Percentiles rank a stretch among this genome's conserved stretches.
phyloP scores from a whole-genome alignment of 306 rosid species.

The Purshia tridentata region DNA sequence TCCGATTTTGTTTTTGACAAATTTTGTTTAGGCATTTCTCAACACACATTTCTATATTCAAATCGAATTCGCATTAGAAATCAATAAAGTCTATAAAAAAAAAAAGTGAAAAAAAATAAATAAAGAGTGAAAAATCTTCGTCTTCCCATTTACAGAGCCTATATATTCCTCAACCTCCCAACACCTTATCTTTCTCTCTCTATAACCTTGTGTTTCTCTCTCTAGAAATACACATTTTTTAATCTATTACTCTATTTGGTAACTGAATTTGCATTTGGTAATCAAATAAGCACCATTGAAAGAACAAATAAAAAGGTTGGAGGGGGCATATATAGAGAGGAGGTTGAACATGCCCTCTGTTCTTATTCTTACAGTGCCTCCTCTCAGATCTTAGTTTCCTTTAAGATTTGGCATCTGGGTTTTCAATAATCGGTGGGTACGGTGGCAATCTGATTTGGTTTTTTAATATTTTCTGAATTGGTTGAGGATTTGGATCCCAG shows the following conservation, averaged over 20 bases:
- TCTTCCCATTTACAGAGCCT: conserved; percentile 50
- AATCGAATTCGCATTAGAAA: background rate
- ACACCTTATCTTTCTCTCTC: conserved; percentile 59
- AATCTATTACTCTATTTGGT: conserved; percentile 46
- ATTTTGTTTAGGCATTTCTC: background rate
- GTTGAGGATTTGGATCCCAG: conserved; percentile 54
- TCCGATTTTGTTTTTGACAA: background rate
- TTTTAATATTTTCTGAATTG: conserved; percentile 45
- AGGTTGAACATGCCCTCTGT: conserved; percentile 72
- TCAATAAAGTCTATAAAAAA: conserved; percentile 1
- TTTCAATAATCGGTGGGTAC: conserved; percentile 70
- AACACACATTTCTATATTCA: background rate
- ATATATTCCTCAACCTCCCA: conserved; percentile 59
- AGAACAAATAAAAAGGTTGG: conserved; percentile 47
- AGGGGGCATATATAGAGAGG: conserved; percentile 58
- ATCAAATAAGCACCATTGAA: conserved; percentile 60
- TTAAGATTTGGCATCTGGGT: conserved; percentile 70
- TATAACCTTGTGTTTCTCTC: conserved; percentile 41
- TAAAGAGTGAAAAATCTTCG: conserved; percentile 30
- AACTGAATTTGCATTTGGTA: conserved; percentile 74
- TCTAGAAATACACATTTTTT: conserved; percentile 32
- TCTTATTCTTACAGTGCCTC: conserved; percentile 73
- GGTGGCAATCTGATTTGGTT: conserved; percentile 54
- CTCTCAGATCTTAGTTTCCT: conserved; percentile 78
- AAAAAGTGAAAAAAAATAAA: conserved; percentile 13